Percentiles rank a stretch among this genome's conserved stretches.
phyloP scores from a whole-genome alignment of 257 asterid genomes.

The Penstemon eatonii region DNA sequence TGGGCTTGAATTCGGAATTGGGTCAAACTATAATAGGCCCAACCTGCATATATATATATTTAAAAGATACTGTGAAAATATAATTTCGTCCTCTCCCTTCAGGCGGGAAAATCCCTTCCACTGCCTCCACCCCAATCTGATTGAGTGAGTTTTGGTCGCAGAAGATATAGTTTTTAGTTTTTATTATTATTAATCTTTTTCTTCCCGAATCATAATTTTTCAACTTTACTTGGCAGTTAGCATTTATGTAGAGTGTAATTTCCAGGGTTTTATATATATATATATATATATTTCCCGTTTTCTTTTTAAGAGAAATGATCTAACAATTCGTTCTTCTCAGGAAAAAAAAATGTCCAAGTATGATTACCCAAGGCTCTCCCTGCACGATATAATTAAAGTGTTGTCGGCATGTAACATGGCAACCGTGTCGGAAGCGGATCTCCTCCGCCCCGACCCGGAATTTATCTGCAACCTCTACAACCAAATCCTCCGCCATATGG shows the following conservation, averaged over 20 bases:
- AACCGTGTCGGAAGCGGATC: slow-evolving; percentile 57
- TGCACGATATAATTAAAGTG: slow-evolving; percentile 49
- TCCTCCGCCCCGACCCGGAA: slow-evolving; percentile 60
- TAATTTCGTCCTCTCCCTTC: background rate
- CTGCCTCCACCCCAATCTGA: background rate
- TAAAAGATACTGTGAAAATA: no score
- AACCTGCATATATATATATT: no score
- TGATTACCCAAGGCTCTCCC: slow-evolving; percentile 59
- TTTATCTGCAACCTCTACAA: slow-evolving; percentile 64
- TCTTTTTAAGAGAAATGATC: background rate
- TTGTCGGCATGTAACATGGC: slow-evolving; percentile 57
- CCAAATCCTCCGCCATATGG: slow-evolving; percentile 46
- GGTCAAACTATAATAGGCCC: no score
- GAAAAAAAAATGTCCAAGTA: slow-evolving; percentile 58
- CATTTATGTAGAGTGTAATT: no score
- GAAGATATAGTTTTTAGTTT: background rate
- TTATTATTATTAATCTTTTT: no score
- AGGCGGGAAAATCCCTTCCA: slow-evolving; percentile 25
- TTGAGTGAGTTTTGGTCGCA: background rate
- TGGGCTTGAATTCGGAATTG: no score
- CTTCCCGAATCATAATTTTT: no score
- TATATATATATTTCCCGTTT: no score
- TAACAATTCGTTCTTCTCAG: background rate
- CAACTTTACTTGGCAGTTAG: no score
- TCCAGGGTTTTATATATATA: no score